Percentiles rank a stretch among this genome's conserved stretches.
These are phyloP conservation scores for Vitis hybrid DNA, from an alignment of 177 flowering plant species.

Conservation along the genomic window DNA sequence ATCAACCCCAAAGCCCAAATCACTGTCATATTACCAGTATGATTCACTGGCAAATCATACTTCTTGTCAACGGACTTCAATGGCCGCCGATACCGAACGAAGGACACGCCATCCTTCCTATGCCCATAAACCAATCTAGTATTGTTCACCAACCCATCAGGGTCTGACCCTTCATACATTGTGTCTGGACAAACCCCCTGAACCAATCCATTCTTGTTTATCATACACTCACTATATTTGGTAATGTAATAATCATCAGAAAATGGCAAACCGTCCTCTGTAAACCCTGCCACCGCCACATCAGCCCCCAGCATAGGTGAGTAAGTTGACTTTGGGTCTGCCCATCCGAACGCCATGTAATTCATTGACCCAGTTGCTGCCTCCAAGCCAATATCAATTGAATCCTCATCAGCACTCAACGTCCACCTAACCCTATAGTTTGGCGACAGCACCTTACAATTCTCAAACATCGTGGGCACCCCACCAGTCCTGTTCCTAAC, in stretches of 20 bases:
- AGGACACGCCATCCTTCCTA: slow-evolving; percentile 86
- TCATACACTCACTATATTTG: slow-evolving; percentile 68
- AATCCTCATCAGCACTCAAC: slow-evolving; percentile 35
- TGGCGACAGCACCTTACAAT: slow-evolving; percentile 61
- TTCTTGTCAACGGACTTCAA: slow-evolving; percentile 51
- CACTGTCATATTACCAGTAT: slow-evolving; percentile 56
- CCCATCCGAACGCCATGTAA: slow-evolving; percentile 97
- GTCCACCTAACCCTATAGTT: slow-evolving; percentile 80
- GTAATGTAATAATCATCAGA: slow-evolving; percentile 84
- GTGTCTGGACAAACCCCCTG: slow-evolving; percentile 92
- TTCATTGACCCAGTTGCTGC: slow-evolving; percentile 56
- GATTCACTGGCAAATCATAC: slow-evolving; percentile 59
- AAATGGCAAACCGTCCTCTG: slow-evolving; percentile 76
- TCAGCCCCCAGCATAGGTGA: slow-evolving; percentile 70
- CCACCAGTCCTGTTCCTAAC: background rate
- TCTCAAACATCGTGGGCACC: slow-evolving; percentile 78
- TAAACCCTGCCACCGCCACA: slow-evolving; percentile 78
- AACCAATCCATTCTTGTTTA: slow-evolving; percentile 55
- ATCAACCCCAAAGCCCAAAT: slow-evolving; percentile 90
- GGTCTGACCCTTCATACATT: slow-evolving; percentile 54
- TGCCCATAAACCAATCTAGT: slow-evolving; percentile 80
- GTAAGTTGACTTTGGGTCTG: slow-evolving; percentile 42
- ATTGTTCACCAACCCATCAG: slow-evolving; percentile 57
- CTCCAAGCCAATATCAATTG: slow-evolving; percentile 81
- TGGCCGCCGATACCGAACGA: slow-evolving; percentile 66